Base-by-base conservation (phyloP, 2,329 filamentous ascomycete genomes). In the Chrysoporthe cubensis region DNA sequence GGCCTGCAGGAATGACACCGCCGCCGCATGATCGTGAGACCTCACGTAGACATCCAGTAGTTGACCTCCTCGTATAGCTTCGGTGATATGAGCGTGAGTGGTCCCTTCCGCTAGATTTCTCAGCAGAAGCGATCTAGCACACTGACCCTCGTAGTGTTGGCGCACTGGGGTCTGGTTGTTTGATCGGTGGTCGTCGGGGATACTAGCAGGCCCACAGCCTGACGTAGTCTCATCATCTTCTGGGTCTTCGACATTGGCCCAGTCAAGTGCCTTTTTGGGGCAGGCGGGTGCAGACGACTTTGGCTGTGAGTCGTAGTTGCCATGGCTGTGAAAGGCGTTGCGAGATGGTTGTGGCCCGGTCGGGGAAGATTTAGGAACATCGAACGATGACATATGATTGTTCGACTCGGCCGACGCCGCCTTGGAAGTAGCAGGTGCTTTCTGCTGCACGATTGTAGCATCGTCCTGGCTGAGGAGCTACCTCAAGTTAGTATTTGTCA, bases 41-140 rank as follows among this genome's bases (percentile, higher is more conserved):
- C 88, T 86, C 60, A 94, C 72, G 72, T 86, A 90, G 52, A 95
- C 80, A 71, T 93, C 90, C 13, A 94, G 77, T 13, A 96, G 73
- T 71, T 86, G 82, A 1, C 92, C 93, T 34, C 93, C 92, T 67
- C 90, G 88, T 63, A 96, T 79, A 13, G 84, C 83, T 32, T 84
- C 82, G 3, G 85, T 83, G 68, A 96, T 80, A 70, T 96, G 91
- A 59, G 83, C 83, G 73, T 91, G 87, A 0, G 88, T 91, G 16
- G 85, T 86, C 2, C 81, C 81, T 5, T 89, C 84, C 0, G 89
- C 80, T 1, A 96, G 81, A 67, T 90, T 88, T 46, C 79, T 79
- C 62, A 95, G 80, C 32, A 87, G 79, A 32, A 96, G 71, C 0
- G 90, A 91, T 61, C 91, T 84, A 32, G 75, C 78, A 61, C 80